A percentile compares a stretch with the other conserved stretches of the same genome.
These are phyloP conservation scores for Melampsora larici-populina DNA, from an alignment of 1,284 basidiomycete species.

Conservation along the genomic window DNA sequence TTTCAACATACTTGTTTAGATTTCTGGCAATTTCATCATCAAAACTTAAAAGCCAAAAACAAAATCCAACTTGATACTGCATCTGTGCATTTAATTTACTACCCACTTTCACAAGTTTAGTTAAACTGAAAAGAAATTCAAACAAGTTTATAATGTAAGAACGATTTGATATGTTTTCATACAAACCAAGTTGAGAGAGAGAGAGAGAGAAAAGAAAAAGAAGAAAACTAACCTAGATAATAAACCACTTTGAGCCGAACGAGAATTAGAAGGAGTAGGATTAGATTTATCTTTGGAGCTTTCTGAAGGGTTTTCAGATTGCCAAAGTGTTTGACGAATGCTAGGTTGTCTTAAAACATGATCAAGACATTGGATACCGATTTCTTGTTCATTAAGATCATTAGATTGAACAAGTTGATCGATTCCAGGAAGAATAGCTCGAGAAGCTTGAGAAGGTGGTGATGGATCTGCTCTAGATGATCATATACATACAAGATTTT, in stretches of 20 bases:
- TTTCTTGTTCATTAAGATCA: slow-evolving; percentile 40
- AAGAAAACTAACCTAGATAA: no score
- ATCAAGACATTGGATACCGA: slow-evolving; percentile 30
- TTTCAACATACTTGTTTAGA: slow-evolving; percentile 67
- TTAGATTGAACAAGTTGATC: slow-evolving; percentile 8
- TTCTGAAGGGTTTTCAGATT: neutral
- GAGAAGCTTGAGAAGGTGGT: slow-evolving; percentile 14
- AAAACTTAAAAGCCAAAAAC: slow-evolving; percentile 90
- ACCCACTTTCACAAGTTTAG: slow-evolving; percentile 14
- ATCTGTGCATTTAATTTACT: slow-evolving; percentile 71
- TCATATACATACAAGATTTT: neutral
- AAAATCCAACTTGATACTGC: slow-evolving; percentile 88
- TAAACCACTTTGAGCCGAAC: no score
- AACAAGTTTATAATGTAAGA: neutral
- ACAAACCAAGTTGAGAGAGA: neutral
- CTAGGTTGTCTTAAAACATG: slow-evolving; percentile 29
- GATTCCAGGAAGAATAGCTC: slow-evolving; percentile 2
- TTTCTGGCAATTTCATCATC: slow-evolving; percentile 77
- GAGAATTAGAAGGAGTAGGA: no score
- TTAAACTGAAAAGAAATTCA: slow-evolving; percentile 4
- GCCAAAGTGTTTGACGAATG: slow-evolving; percentile 13
- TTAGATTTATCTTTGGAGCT: neutral
- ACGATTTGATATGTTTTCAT: neutral
- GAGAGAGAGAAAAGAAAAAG: no score
- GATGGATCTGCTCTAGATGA: slow-evolving; percentile 15